phyloP scores from a whole-genome alignment of 352 stramenopile genomes.

The Phytopythium sindhum region DNA sequence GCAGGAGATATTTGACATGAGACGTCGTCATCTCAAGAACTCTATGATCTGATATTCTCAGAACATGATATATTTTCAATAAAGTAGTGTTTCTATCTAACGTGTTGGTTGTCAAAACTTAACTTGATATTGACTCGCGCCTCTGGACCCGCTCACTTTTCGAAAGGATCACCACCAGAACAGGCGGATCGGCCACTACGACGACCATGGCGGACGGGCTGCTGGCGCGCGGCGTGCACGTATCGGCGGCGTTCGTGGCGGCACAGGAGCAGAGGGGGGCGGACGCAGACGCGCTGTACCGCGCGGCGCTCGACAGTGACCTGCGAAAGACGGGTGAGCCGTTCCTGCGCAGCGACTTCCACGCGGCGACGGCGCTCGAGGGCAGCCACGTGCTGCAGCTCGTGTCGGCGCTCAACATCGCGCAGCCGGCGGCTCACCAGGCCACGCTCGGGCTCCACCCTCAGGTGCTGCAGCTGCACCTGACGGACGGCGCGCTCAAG shows the following conservation, averaged over 20 bases:
- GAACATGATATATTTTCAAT: background rate
- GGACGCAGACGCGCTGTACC: constrained; percentile 5
- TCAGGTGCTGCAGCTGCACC: constrained; percentile 13
- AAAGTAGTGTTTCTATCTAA: no score
- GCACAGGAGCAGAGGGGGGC: background rate
- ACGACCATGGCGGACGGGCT: background rate
- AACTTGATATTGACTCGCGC: no score
- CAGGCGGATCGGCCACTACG: no score
- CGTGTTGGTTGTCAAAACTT: no score
- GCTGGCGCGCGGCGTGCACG: background rate
- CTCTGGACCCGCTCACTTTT: no score
- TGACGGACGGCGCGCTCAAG: constrained; percentile 12
- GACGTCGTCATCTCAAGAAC: background rate
- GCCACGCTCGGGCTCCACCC: constrained; percentile 13
- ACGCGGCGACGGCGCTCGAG: background rate
- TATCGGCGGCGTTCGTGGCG: background rate
- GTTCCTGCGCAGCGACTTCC: constrained; percentile 7
- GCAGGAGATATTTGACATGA: no score
- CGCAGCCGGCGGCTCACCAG: no score
- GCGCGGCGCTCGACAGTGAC: constrained; percentile 7
- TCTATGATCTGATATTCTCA: background rate
- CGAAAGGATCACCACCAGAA: no score
- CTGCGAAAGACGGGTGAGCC: constrained; percentile 4
- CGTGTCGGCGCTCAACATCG: constrained; percentile 15
- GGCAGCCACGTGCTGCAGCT: constrained; percentile 7